These are phyloP conservation scores for Phytomonas sp. DNA, from an alignment of 208 protist species.

Conservation along the genomic window DNA sequence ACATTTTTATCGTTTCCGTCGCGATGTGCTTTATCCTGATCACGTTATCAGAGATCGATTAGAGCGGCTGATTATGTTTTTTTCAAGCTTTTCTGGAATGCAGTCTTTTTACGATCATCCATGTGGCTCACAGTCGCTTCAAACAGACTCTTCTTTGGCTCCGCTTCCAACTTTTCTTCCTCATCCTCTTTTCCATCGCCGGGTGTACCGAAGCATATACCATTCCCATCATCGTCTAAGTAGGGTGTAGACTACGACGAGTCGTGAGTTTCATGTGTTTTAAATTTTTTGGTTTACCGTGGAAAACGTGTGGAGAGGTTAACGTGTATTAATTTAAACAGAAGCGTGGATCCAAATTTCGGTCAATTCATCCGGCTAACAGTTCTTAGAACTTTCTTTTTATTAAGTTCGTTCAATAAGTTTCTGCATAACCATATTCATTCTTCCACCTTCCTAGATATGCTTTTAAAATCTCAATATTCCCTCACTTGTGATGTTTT, in stretches of 20 bases:
- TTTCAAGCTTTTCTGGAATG: neutral
- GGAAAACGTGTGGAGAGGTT: neutral
- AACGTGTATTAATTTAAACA: neutral
- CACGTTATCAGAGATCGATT: neutral
- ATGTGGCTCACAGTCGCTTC: neutral
- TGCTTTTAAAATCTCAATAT: neutral
- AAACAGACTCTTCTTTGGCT: neutral
- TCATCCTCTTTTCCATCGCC: neutral
- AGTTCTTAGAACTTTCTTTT: constrained; percentile 1
- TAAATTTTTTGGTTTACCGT: neutral
- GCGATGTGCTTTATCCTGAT: neutral
- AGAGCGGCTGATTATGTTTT: neutral
- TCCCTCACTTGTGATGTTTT: constrained; percentile 4
- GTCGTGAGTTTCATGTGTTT: neutral
- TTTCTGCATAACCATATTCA: neutral
- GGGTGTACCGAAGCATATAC: neutral
- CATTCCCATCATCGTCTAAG: neutral
- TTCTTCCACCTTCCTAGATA: neutral
- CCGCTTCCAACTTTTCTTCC: neutral
- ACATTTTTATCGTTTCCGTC: neutral
- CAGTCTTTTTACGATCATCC: neutral
- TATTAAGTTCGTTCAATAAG: neutral
- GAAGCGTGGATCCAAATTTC: neutral
- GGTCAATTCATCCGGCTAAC: neutral
- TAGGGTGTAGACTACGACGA: neutral